Evolutionary conservation across 768 basidiomycete genomes (phyloP), one percentile per base, ranked within the genome.

Genomic region (Lentinula raphanica): DNA sequence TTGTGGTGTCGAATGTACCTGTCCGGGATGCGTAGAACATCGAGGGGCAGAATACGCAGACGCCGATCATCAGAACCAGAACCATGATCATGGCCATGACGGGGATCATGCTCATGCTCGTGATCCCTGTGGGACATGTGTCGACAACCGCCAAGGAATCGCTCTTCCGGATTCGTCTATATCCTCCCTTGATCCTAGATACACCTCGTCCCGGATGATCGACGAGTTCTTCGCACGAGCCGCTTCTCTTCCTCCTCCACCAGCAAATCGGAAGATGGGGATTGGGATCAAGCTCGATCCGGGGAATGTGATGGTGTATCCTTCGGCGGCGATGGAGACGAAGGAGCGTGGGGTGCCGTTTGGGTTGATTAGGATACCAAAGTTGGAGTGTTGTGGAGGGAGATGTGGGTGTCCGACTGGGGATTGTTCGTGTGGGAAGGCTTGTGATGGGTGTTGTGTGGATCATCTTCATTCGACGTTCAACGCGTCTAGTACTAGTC

Each of bases 1-100:
- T 7, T 90, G 89, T 65, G 88, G 88, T 29, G 68, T 82, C 42
- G 71, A 73, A 39, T 92, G 89, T 65, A 78, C 78, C 13, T 92
- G 89, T 69, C 88, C 88, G 0, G 88, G 88, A 32, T 92, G 89
- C 65, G 67, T 80, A 9, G 78, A 87, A 63, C 89, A 91, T 65
- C 84, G 87, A n/a, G 82, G 83, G 1, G 58, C 69, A 17, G 75
- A 76, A 17, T 67, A 83, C 59, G 78, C 72, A 19, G 75, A 75
- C 45, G 64, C 74, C 17, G 76, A 82, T 46, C 80, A 79, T 54
- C 70, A 64, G 25, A 71, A 75, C n/a, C n/a, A n/a, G n/a, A n/a
- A n/a, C n/a, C n/a, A n/a, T n/a, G n/a, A n/a, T n/a, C n/a, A n/a
- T n/a, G n/a, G n/a, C n/a, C n/a, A n/a, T n/a, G n/a, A n/a, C n/a